A percentile compares a stretch with the other conserved stretches of the same genome.
Evolutionary conservation across 1,284 basidiomycete species (phyloP).

Genomic region (Malassezia furfur): DNA sequence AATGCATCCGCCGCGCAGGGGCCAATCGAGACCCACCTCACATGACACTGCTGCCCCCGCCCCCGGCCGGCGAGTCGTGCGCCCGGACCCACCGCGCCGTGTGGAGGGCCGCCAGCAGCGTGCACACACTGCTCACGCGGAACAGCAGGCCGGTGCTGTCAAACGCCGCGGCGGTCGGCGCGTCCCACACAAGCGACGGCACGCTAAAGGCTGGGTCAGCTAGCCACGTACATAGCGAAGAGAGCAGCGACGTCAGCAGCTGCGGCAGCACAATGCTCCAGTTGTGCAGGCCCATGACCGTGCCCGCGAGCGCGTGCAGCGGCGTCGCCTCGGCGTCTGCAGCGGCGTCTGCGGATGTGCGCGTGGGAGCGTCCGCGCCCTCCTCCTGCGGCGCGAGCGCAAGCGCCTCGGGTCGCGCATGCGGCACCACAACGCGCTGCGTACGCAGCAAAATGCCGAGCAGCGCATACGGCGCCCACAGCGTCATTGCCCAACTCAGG

Average conservation of each 20-base stretch:
- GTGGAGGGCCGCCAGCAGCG: slow-evolving; percentile 11
- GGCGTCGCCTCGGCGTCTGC: background rate
- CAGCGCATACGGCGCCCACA: slow-evolving; percentile 52
- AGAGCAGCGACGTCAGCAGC: slow-evolving; percentile 7
- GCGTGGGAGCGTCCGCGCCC: background rate
- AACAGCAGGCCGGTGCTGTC: slow-evolving; percentile 19
- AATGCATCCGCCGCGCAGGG: background rate
- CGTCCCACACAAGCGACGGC: slow-evolving; percentile 4
- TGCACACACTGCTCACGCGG: slow-evolving; percentile 17
- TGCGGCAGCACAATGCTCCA: slow-evolving; percentile 18
- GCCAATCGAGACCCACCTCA: background rate
- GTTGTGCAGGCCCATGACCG: slow-evolving; percentile 16
- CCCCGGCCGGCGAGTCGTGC: slow-evolving; percentile 2
- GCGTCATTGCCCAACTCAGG: slow-evolving; percentile 52
- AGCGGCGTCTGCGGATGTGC: background rate
- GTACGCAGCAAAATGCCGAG: slow-evolving; percentile 38
- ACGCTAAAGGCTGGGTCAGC: slow-evolving; percentile 10
- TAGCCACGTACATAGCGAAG: slow-evolving; percentile 5
- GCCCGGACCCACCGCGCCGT: slow-evolving; percentile 14
- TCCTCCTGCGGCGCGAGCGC: background rate
- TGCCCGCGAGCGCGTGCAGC: slow-evolving; percentile 8
- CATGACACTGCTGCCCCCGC: background rate
- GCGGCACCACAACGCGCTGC: background rate
- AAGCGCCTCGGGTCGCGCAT: no score
- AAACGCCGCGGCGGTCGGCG: slow-evolving; percentile 2